phyloP scores from a whole-genome alignment of 345 rosid genomes.

The Lenwebbia sp. region DNA sequence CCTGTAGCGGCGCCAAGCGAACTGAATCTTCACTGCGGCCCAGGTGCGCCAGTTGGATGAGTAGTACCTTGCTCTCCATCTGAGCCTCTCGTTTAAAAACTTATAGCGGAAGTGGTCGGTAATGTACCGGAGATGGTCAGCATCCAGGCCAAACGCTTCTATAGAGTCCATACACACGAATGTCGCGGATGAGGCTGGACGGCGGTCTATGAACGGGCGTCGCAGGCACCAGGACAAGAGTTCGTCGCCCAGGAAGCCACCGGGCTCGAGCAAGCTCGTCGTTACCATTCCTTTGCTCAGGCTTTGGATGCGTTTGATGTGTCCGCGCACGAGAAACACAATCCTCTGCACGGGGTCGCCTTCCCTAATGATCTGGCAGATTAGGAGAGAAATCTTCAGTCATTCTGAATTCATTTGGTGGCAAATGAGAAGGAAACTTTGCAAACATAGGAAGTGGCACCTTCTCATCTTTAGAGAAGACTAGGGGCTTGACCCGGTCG shows the following conservation, averaged over 20 bases:
- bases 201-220: constrained; percentile 75
- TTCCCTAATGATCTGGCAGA: constrained; percentile 71
- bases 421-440: background rate
- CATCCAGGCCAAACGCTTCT: constrained; percentile 60
- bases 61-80: constrained; percentile 72
- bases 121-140: constrained; percentile 55
- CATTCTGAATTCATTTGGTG: background rate
- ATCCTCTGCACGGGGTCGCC: constrained; percentile 87
- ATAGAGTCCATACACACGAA: constrained; percentile 47
- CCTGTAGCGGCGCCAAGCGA: constrained; percentile 66
- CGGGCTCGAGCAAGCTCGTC: constrained; percentile 57
- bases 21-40: constrained; percentile 84
- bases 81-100: constrained; percentile 64
- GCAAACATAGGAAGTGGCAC: constrained; percentile 6
- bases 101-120: constrained; percentile 83
- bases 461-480: constrained; percentile 86
- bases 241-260: constrained; percentile 85
- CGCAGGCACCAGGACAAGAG: constrained; percentile 93
- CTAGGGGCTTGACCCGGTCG: constrained; percentile 63
- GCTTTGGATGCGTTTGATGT: constrained; percentile 45
- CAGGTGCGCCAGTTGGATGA: constrained; percentile 93
- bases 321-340: constrained; percentile 59
- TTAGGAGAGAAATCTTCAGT: background rate
- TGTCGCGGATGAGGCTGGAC: constrained; percentile 83
- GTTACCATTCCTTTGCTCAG: constrained; percentile 72